These are phyloP conservation scores for Acorus gramineus DNA, from an alignment of 106 monocot species.

Conservation along the genomic window DNA sequence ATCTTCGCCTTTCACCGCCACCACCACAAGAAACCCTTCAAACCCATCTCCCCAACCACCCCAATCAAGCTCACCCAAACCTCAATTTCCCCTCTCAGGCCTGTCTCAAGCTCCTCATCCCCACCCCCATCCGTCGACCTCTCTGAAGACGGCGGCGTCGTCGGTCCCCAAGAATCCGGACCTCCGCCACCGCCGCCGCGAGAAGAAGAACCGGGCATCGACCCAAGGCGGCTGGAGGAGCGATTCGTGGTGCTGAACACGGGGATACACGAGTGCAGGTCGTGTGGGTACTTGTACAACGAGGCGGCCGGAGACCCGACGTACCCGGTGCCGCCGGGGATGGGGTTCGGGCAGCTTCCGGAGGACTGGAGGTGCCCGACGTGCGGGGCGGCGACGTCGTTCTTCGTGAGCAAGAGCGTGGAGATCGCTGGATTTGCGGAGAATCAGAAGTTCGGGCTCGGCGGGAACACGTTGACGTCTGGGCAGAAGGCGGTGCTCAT, in stretches of 20 bases:
- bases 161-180: conserved; percentile 1
- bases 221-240: conserved; percentile 53
- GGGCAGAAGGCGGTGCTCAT: conserved; percentile 77
- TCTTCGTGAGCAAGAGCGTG: conserved; percentile 84
- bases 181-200: conserved; percentile 1
- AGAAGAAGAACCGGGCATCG: conserved; percentile 9
- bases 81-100: conserved; percentile 18
- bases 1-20: too few relatives aligned
- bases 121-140: conserved; percentile 46
- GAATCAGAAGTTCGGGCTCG: conserved; percentile 89
- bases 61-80: conserved; percentile 8
- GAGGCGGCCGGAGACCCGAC: conserved; percentile 63
- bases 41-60: not conserved
- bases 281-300: conserved; percentile 75
- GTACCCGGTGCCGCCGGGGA: conserved; percentile 77
- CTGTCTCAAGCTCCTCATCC: conserved; percentile 4
- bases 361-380: conserved; percentile 94
- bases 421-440: conserved; percentile 91
- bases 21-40: not conserved
- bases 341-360: conserved; percentile 62
- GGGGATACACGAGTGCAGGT: conserved; percentile 76
- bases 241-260: conserved; percentile 79
- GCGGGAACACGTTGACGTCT: conserved; percentile 66
- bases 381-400: conserved; percentile 77
- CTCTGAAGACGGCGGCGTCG: conserved; percentile 68